Evolutionary conservation across 257 asterid genomes (phyloP), one percentile per base, ranked within the genome.

Genomic region (Dorcoceras hygrometricum): DNA sequence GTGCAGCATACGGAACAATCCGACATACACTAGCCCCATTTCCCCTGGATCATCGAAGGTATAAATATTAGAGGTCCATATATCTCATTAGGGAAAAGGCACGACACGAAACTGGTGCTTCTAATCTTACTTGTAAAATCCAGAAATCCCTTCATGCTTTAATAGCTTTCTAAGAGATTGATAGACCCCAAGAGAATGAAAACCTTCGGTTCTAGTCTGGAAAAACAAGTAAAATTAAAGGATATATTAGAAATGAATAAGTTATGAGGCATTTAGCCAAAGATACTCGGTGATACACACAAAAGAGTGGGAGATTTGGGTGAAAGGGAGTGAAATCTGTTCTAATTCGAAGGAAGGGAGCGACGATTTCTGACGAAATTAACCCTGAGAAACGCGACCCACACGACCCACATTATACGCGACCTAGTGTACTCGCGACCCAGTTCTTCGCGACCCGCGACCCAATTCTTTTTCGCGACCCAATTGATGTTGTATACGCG

Each of bases 21-120:
- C 99, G 94, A 63, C 88, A 85, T 50, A 94, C 96, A 66, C 97
- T 90, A 57, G 99, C 99, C 70, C 99, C 99, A 75, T 94, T 94
- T 70, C 99, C 99, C 83, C 97, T 94, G 73, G 57, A 66, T 39
- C 70, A 69, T 57, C 22, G 0, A 46, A 61, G 60, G 29, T 39
- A 36, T 18, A 11, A 46, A 23, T 16, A 32, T 36, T 12, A 25
- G 55, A 24, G 66, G 23, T 76, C 68, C 12, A 31, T 32, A 22
- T 46, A 54, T 12, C 69, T n/a, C 22, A 59, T n/a, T 27, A 67
- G 8, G 54, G 54, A 66, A 28, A 62, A 68, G 18, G 24, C 39
- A 23, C 16, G 53, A 23, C 46, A 36, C 4, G 25, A 65, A 18
- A 34, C 23, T 10, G 36, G 53, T 22, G 66, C 67, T 64, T 65